These are phyloP conservation scores for Fusarium palustre DNA, from an alignment of 2,329 filamentous ascomycete species.

Conservation along the genomic window DNA sequence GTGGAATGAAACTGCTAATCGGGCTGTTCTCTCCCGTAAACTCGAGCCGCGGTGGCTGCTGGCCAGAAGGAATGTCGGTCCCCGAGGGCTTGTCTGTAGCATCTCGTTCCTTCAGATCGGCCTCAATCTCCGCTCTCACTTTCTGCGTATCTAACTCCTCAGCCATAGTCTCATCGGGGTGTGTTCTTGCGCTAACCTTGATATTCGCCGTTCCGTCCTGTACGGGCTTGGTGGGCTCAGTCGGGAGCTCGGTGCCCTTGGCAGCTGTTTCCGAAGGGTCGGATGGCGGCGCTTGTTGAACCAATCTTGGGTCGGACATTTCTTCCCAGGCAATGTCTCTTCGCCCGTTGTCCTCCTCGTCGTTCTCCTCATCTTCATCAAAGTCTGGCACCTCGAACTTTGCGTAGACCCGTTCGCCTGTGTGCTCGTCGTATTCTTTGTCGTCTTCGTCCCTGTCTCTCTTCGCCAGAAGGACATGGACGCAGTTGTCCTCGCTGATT, in stretches of 20 bases:
- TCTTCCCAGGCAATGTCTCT: slow-evolving; percentile 71
- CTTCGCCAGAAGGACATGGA: slow-evolving; percentile 75
- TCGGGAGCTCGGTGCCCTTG: slow-evolving; percentile 46
- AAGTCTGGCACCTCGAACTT: slow-evolving; percentile 80
- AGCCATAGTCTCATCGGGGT: slow-evolving; percentile 40
- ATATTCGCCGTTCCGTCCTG: slow-evolving; percentile 29
- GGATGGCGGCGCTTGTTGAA: slow-evolving; percentile 56
- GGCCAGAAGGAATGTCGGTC: slow-evolving; percentile 47
- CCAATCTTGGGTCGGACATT: slow-evolving; percentile 75
- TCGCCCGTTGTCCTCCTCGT: slow-evolving; percentile 70
- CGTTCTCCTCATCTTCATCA: slow-evolving; percentile 67
- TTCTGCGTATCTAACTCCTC: slow-evolving; percentile 48
- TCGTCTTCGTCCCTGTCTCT: slow-evolving; percentile 72
- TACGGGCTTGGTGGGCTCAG: slow-evolving; percentile 23
- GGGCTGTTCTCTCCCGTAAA: slow-evolving; percentile 37
- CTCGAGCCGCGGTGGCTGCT: slow-evolving; percentile 42
- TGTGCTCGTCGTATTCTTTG: slow-evolving; percentile 71
- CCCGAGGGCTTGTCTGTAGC: slow-evolving; percentile 22
- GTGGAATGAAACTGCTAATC: slow-evolving; percentile 42
- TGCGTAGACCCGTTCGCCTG: slow-evolving; percentile 78
- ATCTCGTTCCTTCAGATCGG: slow-evolving; percentile 38
- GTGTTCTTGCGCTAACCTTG: slow-evolving; percentile 46
- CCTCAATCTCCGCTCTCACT: slow-evolving; percentile 46
- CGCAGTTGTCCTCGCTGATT: slow-evolving; percentile 60
- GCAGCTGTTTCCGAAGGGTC: slow-evolving; percentile 43